Evolutionary conservation across 192 early-diverging fungal species (phyloP).

Genomic region (Jimgerdemannia flammicorona): DNA sequence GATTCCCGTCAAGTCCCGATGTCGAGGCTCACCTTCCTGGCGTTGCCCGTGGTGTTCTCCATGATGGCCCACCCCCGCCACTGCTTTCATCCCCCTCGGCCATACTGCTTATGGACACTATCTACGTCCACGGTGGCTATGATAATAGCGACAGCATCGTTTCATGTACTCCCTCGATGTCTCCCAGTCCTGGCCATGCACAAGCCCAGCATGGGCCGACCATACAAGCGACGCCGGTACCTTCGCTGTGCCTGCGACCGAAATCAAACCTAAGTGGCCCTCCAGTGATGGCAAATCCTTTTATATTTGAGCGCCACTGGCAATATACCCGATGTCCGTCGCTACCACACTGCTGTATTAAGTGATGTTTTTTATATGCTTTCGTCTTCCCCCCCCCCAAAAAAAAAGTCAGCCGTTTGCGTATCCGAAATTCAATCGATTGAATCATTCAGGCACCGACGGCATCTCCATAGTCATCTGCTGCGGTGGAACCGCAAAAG

Average conservation of each 20-base stretch:
- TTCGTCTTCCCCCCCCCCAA: neutral
- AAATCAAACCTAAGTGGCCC: neutral
- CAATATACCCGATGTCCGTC: neutral
- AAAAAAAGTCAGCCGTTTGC: neutral
- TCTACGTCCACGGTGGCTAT: too few species aligned
- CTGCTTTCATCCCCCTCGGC: too few species aligned
- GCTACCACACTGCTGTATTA: neutral
- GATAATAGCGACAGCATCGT: neutral
- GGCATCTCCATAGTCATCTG: neutral
- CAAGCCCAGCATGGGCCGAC: neutral
- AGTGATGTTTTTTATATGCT: neutral
- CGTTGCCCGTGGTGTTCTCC: too few species aligned
- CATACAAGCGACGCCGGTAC: neutral
- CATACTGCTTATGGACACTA: too few species aligned
- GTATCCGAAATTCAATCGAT: neutral
- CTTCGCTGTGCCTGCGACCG: neutral
- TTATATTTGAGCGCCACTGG: neutral
- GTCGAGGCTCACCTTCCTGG: too few species aligned
- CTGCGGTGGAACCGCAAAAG: neutral
- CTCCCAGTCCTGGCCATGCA: neutral
- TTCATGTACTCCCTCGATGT: neutral
- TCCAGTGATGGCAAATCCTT: neutral
- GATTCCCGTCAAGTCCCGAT: too few species aligned
- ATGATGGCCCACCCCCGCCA: too few species aligned
- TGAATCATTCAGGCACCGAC: neutral